These are phyloP conservation scores for Saraca asoca DNA, from an alignment of 331 rosid genomes.

Conservation along the genomic window DNA sequence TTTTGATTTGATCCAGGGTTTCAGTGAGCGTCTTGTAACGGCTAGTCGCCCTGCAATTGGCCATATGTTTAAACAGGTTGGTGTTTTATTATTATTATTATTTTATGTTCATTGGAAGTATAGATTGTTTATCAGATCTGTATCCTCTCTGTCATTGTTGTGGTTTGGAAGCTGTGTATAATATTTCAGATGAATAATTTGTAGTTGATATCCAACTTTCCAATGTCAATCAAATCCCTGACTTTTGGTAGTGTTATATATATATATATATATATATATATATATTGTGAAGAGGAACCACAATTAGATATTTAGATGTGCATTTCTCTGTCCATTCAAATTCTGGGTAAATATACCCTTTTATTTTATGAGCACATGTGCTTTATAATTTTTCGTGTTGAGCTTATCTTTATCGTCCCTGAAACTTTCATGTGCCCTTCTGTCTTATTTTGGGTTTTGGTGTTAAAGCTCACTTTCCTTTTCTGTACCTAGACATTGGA, in stretches of 20 bases:
- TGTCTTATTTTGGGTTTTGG: slow-evolving; percentile 5
- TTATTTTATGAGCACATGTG: neutral
- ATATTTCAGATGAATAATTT: slow-evolving; percentile 7
- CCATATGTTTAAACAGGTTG: slow-evolving; percentile 93
- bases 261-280: too few species aligned
- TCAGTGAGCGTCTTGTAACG: slow-evolving; percentile 94
- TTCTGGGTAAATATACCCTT: too few species aligned
- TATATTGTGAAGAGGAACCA: too few species aligned
- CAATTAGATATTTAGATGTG: too few species aligned
- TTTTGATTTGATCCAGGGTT: slow-evolving; percentile 65
- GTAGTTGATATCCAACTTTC: slow-evolving; percentile 11
- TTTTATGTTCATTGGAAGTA: slow-evolving; percentile 10
- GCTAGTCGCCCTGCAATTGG: slow-evolving; percentile 96
- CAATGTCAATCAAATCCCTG: neutral
- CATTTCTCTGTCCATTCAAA: too few species aligned
- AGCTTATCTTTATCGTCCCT: slow-evolving; percentile 20
- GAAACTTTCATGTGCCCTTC: slow-evolving; percentile 8
- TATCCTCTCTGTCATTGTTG: slow-evolving; percentile 15
- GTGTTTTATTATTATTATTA: slow-evolving; percentile 26
- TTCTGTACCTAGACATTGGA: slow-evolving; percentile 69
- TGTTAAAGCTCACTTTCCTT: slow-evolving; percentile 30
- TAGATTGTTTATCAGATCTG: slow-evolving; percentile 9
- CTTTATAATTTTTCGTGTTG: slow-evolving; percentile 6
- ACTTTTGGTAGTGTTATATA: too few species aligned
- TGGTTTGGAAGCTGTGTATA: slow-evolving; percentile 5